Percentiles rank a stretch among this genome's conserved stretches.
These are phyloP conservation scores for Aphanomyces astaci DNA, from an alignment of 352 stramenopile species.

Conservation along the genomic window DNA sequence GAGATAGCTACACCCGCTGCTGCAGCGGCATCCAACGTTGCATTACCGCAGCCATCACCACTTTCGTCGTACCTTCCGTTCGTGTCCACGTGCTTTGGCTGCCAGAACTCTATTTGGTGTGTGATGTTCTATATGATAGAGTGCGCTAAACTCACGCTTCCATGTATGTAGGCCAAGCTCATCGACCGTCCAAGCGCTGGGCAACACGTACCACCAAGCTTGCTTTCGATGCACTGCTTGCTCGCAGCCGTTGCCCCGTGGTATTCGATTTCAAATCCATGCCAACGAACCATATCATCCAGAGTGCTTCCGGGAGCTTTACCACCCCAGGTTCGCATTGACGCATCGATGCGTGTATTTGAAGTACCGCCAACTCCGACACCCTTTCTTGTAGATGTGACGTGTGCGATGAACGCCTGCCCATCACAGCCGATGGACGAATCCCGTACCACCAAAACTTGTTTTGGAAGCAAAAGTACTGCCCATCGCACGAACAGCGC, in stretches of 20 bases:
- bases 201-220: constrained; percentile 37
- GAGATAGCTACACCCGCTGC: constrained; percentile 24
- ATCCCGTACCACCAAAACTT: constrained; percentile 59
- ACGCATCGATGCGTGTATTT: too few species aligned
- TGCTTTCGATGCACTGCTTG: constrained; percentile 47
- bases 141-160: too few species aligned
- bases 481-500: constrained; percentile 47
- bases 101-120: constrained; percentile 12
- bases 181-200: constrained; percentile 31
- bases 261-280: constrained; percentile 42
- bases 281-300: constrained; percentile 57
- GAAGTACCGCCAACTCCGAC: too few species aligned
- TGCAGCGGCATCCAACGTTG: constrained; percentile 22
- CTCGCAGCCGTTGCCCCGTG: constrained; percentile 30
- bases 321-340: constrained; percentile 38
- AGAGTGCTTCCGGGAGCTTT: constrained; percentile 58
- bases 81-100: constrained; percentile 32
- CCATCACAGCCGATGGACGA: constrained; percentile 37
- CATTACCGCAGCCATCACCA: constrained; percentile 25
- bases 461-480: constrained; percentile 60
- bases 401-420: constrained; percentile 52
- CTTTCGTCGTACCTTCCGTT: constrained; percentile 28
- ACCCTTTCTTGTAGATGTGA: constrained; percentile 49
- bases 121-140: constrained; percentile 32
- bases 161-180: constrained; percentile 22